Evolutionary conservation across 345 rosid species (phyloP).

Genomic region (Syzygium grande): DNA sequence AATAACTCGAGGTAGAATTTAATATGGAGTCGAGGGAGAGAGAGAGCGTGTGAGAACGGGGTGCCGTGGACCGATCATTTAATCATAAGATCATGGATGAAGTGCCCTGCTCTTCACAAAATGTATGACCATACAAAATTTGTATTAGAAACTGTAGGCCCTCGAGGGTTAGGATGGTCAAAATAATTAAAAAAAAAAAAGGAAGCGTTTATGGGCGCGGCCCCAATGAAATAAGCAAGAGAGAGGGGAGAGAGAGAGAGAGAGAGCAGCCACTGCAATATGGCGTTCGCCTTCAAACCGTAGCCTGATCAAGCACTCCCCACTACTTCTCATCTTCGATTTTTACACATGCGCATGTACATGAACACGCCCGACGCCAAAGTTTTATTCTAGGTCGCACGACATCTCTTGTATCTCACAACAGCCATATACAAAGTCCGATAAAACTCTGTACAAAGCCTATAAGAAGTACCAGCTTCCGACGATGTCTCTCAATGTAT

Average conservation of each 20-base stretch:
- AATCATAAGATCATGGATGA: background rate
- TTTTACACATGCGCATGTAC: background rate
- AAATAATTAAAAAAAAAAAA: no score
- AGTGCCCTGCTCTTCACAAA: background rate
- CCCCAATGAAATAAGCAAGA: background rate
- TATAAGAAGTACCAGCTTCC: background rate
- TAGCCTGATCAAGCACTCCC: background rate
- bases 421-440: background rate
- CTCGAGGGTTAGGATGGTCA: no score
- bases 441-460: background rate
- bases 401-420: background rate
- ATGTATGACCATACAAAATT: background rate
- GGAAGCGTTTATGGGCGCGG: no score
- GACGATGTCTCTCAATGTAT: background rate
- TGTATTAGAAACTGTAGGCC: no score
- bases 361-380: background rate
- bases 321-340: background rate
- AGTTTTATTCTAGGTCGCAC: background rate
- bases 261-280: background rate
- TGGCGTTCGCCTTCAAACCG: background rate
- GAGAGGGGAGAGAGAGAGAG: background rate
- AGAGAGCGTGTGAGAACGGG: background rate
- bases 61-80: background rate
- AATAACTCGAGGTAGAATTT: background rate
- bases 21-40: background rate